Conservation (phyloP, 148 eudicot species). For the Rhododendron kiyosumense region DNA sequence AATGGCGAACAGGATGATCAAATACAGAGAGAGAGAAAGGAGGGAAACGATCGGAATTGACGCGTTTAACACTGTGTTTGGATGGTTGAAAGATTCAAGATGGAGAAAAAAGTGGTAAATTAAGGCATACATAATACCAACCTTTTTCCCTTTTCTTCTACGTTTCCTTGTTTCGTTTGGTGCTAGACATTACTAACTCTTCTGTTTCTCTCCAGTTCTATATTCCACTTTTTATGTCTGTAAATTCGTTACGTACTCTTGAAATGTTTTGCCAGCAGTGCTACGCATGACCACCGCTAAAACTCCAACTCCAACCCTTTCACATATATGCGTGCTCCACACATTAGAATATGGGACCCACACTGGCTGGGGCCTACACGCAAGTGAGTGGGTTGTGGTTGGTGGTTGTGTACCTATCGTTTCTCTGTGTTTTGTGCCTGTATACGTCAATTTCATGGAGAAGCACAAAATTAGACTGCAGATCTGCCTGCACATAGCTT, state of each 20-base stretch:
- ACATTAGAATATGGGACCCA: too few relatives aligned
- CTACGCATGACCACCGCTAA: neutral
- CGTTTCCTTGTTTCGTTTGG: neutral
- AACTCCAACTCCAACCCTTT: neutral
- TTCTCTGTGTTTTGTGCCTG: neutral
- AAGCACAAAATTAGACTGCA: neutral
- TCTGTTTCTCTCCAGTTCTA: neutral
- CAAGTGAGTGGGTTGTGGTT: too few relatives aligned
- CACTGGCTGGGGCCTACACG: too few relatives aligned
- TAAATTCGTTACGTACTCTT: neutral
- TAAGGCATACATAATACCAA: neutral
- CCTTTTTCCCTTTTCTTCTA: neutral
- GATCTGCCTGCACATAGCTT: neutral
- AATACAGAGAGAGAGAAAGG: neutral
- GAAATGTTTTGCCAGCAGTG: neutral
- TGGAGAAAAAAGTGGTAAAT: constrained; percentile 24
- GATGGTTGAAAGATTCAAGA: constrained; percentile 7
- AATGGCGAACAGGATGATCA: neutral
- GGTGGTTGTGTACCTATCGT: too few relatives aligned
- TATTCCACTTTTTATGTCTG: neutral
- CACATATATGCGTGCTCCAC: too few relatives aligned
- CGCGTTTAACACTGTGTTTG: neutral
- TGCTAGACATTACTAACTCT: neutral
- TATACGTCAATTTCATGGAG: neutral
- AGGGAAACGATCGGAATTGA: neutral